A percentile compares a stretch with the other conserved stretches of the same genome.
These are phyloP conservation scores for Paramarasmius palmivorus DNA, from an alignment of 1,284 basidiomycete genomes.

Conservation along the genomic window DNA sequence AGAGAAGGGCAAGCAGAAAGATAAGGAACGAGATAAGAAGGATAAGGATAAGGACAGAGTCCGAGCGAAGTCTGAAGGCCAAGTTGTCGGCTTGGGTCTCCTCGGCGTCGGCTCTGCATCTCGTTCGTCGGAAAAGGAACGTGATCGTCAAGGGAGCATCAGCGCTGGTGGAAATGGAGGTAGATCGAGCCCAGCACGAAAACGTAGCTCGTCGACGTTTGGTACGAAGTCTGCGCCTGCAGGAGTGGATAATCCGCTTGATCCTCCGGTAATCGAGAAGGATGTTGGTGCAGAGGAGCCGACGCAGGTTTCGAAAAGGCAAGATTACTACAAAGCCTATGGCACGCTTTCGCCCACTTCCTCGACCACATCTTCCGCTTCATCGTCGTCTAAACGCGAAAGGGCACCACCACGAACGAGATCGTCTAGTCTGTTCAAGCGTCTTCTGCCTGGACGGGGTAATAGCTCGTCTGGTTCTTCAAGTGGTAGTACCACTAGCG, in stretches of 20 bases:
- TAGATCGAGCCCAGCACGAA: background rate
- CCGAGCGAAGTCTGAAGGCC: background rate
- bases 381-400: background rate
- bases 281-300: no score
- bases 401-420: background rate
- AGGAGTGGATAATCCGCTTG: background rate
- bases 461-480: no score
- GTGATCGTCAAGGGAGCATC: no score
- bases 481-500: no score
- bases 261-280: no score
- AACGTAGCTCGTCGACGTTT: background rate
- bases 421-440: background rate
- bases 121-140: no score
- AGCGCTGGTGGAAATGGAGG: no score
- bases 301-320: no score
- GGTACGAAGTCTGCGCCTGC: slow-evolving; percentile 3
- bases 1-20: background rate
- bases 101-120: no score
- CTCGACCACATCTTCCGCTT: background rate
- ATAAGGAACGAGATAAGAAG: background rate
- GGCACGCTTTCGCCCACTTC: background rate
- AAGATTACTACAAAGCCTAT: background rate
- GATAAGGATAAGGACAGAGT: background rate
- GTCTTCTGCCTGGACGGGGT: background rate
- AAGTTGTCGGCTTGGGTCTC: background rate